Conservation (phyloP, 805 yeast species). For the Phaffomyces antillensis region DNA sequence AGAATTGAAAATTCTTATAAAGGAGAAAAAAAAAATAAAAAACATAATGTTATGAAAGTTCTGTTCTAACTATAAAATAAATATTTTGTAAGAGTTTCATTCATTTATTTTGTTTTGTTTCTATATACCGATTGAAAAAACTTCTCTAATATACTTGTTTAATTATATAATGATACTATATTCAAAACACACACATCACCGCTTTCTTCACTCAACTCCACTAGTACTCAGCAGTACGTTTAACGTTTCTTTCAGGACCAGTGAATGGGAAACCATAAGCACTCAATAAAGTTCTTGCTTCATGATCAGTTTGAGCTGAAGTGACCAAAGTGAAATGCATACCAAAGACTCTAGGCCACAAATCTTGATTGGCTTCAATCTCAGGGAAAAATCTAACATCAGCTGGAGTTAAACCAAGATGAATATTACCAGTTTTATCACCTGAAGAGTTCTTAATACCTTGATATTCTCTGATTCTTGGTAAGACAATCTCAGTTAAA, state of each 20-base stretch:
- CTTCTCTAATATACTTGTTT: not conserved
- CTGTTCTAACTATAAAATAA: too few relatives aligned
- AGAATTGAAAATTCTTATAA: not conserved
- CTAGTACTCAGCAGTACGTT: constrained; percentile 14
- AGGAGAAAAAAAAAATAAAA: not conserved
- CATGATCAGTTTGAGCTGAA: constrained; percentile 81
- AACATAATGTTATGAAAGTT: not conserved
- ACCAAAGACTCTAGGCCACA: constrained; percentile 84
- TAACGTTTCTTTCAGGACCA: constrained; percentile 37
- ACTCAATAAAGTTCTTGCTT: constrained; percentile 79
- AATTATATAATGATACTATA: not conserved
- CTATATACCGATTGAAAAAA: not conserved
- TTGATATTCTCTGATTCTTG: constrained; percentile 80
- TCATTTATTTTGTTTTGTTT: not conserved
- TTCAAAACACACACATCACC: not conserved
- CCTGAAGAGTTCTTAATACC: constrained; percentile 77
- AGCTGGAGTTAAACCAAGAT: constrained; percentile 75
- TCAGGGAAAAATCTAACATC: constrained; percentile 87
- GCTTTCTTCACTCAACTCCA: not conserved
- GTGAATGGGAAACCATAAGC: constrained; percentile 76
- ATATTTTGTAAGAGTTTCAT: not conserved
- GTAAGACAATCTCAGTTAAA: constrained; percentile 85
- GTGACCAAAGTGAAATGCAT: constrained; percentile 82
- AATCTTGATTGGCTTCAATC: constrained; percentile 81
- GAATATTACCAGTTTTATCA: constrained; percentile 76